phyloP scores from a whole-genome alignment of 2,329 filamentous ascomycete genomes.

The Aspergillus transmontanensis region DNA sequence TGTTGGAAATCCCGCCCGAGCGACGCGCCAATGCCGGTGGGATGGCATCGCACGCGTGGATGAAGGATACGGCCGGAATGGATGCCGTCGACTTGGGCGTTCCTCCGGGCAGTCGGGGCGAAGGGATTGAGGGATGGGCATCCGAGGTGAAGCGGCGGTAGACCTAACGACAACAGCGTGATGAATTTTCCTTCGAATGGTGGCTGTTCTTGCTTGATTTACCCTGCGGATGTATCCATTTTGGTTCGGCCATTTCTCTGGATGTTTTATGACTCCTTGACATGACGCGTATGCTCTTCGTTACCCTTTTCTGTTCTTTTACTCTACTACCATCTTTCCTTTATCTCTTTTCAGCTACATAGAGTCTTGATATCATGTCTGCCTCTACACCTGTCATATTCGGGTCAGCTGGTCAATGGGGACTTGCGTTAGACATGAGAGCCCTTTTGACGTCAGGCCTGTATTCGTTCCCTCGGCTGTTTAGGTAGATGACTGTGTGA shows the following conservation, averaged over 20 bases:
- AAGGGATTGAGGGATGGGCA: slow-evolving; percentile 93
- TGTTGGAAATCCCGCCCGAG: slow-evolving; percentile 87
- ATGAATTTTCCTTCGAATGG: slow-evolving; percentile 22
- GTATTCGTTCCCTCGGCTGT: background rate
- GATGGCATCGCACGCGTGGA: slow-evolving; percentile 83
- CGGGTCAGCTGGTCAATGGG: slow-evolving; percentile 2
- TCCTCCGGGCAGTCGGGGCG: slow-evolving; percentile 77
- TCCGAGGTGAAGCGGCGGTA: slow-evolving; percentile 82
- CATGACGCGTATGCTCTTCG: slow-evolving; percentile 21
- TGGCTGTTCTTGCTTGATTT: slow-evolving; percentile 30
- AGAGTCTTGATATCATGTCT: slow-evolving; percentile 12
- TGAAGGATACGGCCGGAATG: slow-evolving; percentile 88
- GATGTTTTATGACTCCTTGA: slow-evolving; percentile 34
- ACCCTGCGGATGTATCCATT: slow-evolving; percentile 29
- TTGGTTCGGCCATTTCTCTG: slow-evolving; percentile 30
- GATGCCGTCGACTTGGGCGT: slow-evolving; percentile 74
- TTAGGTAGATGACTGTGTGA: background rate
- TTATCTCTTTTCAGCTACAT: slow-evolving; percentile 6
- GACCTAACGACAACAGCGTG: slow-evolving; percentile 10
- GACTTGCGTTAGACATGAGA: slow-evolving; percentile 2
- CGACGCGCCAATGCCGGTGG: slow-evolving; percentile 93
- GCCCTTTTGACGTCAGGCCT: background rate
- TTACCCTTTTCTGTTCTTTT: slow-evolving; percentile 8
- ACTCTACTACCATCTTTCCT: slow-evolving; percentile 1
- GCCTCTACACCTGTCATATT: slow-evolving; percentile 1